phyloP scores from a whole-genome alignment of 805 yeast genomes.

The Starmerella apicola region DNA sequence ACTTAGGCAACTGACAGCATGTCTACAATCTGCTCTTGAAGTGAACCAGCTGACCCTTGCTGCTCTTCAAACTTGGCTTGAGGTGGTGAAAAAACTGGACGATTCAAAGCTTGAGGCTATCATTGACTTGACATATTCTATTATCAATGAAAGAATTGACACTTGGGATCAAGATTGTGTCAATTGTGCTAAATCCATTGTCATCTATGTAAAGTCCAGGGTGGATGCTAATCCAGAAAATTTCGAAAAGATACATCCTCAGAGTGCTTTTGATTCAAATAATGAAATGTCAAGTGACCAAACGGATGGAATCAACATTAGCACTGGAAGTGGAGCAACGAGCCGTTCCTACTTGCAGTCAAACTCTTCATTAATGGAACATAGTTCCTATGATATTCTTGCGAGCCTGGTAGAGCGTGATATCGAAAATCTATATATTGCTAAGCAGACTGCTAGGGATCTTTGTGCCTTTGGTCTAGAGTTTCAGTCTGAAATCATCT shows the following conservation, averaged over 20 bases:
- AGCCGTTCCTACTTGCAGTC: not conserved
- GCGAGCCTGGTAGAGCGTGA: conserved; percentile 15
- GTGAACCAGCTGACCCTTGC: conserved; percentile 45
- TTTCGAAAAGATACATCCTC: conserved; percentile 8
- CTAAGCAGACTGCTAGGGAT: conserved; percentile 19
- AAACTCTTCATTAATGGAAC: not conserved
- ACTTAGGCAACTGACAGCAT: conserved; percentile 56
- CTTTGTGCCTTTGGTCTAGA: conserved; percentile 13
- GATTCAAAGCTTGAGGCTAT: conserved; percentile 37
- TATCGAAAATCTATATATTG: conserved; percentile 16
- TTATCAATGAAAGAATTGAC: conserved; percentile 41
- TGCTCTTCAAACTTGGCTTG: conserved; percentile 57
- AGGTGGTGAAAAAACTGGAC: conserved; percentile 44
- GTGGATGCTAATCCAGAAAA: not conserved
- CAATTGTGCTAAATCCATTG: conserved; percentile 7
- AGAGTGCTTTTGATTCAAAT: conserved; percentile 3
- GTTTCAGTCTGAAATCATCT: conserved; percentile 7
- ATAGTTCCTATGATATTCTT: conserved; percentile 10
- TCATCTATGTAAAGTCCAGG: not conserved
- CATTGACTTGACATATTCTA: conserved; percentile 61
- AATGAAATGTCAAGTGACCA: not conserved
- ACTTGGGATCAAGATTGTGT: conserved; percentile 43
- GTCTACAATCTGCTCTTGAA: conserved; percentile 69
- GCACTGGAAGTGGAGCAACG: not conserved
- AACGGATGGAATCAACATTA: not conserved